Conservation (phyloP, 2,329 filamentous ascomycete species). For the Trichoderma atroviride region DNA sequence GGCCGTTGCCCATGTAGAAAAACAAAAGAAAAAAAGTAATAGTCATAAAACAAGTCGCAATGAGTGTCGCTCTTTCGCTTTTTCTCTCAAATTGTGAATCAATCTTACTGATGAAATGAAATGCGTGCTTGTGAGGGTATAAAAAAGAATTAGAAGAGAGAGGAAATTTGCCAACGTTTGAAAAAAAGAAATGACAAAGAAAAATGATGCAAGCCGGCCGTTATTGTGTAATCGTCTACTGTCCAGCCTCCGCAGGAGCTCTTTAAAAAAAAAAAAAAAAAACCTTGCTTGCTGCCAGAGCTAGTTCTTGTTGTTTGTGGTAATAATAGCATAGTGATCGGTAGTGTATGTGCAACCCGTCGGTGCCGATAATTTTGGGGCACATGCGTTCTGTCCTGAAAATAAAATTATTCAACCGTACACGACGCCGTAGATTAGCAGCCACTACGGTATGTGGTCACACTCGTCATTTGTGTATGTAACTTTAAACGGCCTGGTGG, state of each 20-base stretch:
- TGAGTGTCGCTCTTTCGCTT: slow-evolving; percentile 16
- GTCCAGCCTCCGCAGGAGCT: slow-evolving; percentile 1
- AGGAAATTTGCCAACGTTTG: neutral
- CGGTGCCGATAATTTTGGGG: neutral
- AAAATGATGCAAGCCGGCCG: slow-evolving; percentile 11
- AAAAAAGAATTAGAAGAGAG: slow-evolving; percentile 9
- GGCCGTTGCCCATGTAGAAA: neutral
- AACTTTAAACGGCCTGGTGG: neutral
- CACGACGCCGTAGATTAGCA: slow-evolving; percentile 1
- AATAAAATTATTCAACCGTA: neutral
- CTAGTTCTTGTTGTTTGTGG: neutral
- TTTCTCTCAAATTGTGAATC: neutral
- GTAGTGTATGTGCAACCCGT: slow-evolving; percentile 15
- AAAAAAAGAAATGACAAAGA: neutral
- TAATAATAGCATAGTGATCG: neutral
- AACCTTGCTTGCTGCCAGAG: slow-evolving; percentile 1
- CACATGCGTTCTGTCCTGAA: neutral
- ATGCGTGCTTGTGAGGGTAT: slow-evolving; percentile 19
- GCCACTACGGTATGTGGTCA: slow-evolving; percentile 12
- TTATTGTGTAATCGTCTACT: slow-evolving; percentile 20
- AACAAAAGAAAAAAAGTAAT: neutral
- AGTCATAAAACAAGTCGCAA: neutral
- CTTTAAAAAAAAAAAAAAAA: neutral
- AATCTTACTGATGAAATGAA: slow-evolving; percentile 6
- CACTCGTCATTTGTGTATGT: slow-evolving; percentile 6